Conservation (phyloP, 2,329 filamentous ascomycete species). For the Biscogniauxia sp. region DNA sequence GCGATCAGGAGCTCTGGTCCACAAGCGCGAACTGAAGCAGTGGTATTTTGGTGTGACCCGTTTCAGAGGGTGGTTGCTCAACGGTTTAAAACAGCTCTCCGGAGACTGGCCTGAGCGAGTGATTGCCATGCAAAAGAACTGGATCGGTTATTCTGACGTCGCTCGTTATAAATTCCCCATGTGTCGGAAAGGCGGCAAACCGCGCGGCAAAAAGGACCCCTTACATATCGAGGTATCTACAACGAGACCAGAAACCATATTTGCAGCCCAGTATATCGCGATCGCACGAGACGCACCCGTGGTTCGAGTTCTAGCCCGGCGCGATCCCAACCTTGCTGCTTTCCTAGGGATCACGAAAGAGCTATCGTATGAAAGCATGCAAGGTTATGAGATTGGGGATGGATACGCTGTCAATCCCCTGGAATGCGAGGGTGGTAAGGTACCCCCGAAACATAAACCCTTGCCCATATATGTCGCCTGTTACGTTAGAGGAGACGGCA, state of each 20-base stretch:
- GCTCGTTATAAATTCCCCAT: conserved; percentile 71
- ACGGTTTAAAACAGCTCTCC: conserved; percentile 66
- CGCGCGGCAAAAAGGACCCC: background rate
- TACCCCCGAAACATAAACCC: conserved; percentile 50
- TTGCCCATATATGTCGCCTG: conserved; percentile 79
- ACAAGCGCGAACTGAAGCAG: conserved; percentile 76
- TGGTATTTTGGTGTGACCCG: conserved; percentile 88
- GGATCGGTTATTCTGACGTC: conserved; percentile 78
- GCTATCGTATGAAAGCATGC: conserved; percentile 55
- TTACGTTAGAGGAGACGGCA: conserved; percentile 83
- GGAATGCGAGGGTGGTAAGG: conserved; percentile 49
- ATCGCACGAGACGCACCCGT: conserved; percentile 71
- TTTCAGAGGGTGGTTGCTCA: conserved; percentile 69
- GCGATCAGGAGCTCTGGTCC: conserved; percentile 82
- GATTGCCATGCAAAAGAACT: conserved; percentile 79
- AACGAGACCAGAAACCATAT: conserved; percentile 81
- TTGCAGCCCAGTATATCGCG: conserved; percentile 81
- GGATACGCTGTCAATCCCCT: conserved; percentile 66
- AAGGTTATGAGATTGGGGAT: conserved; percentile 65
- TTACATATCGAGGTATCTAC: conserved; percentile 69
- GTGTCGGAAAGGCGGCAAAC: conserved; percentile 20
- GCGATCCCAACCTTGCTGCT: conserved; percentile 59
- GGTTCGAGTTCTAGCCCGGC: conserved; percentile 58
- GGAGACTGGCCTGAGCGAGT: conserved; percentile 80
- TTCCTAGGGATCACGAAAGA: conserved; percentile 66